A percentile compares a stretch with the other conserved stretches of the same genome.
Evolutionary conservation across 345 rosid genomes (phyloP).

Genomic region (Erucastrum elatum): DNA sequence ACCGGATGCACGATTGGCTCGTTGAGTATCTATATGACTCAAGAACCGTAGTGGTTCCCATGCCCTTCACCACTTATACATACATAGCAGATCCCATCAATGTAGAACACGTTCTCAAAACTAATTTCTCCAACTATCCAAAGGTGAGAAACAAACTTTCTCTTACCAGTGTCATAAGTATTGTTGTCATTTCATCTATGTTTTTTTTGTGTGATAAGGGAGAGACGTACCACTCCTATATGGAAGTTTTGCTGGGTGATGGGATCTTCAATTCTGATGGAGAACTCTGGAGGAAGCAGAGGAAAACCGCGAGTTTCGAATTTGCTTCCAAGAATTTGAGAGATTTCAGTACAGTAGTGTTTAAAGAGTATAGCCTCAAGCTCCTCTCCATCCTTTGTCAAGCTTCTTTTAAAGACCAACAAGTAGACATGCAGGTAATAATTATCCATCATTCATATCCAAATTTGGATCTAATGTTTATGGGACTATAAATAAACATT

Average conservation of each 20-base stretch:
- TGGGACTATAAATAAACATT: too few species aligned
- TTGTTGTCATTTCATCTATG: not conserved
- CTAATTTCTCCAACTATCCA: conserved; percentile 82
- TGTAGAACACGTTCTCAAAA: conserved; percentile 87
- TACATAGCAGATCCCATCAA: conserved; percentile 92
- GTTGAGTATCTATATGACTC: conserved; percentile 59
- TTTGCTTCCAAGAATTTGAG: conserved; percentile 94
- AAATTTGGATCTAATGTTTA: too few species aligned
- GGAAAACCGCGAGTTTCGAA: conserved; percentile 94
- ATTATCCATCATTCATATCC: not conserved
- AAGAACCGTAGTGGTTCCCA: conserved; percentile 79
- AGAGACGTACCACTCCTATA: conserved; percentile 82
- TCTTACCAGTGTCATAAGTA: not conserved
- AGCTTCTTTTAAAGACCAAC: conserved; percentile 51
- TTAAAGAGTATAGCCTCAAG: conserved; percentile 79
- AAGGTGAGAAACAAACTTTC: conserved; percentile 52
- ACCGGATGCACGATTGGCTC: conserved; percentile 93
- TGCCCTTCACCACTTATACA: conserved; percentile 85
- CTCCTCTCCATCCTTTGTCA: conserved; percentile 64
- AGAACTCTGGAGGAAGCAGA: conserved; percentile 85
- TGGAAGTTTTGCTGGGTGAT: conserved; percentile 91
- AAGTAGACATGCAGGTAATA: conserved; percentile 84
- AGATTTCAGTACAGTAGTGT: conserved; percentile 84
- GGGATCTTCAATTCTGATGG: conserved; percentile 94
- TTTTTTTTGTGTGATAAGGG: conserved; percentile 51